Conservation (phyloP, 495 filamentous ascomycete species). For the Lasiosphaeris hirsuta region DNA sequence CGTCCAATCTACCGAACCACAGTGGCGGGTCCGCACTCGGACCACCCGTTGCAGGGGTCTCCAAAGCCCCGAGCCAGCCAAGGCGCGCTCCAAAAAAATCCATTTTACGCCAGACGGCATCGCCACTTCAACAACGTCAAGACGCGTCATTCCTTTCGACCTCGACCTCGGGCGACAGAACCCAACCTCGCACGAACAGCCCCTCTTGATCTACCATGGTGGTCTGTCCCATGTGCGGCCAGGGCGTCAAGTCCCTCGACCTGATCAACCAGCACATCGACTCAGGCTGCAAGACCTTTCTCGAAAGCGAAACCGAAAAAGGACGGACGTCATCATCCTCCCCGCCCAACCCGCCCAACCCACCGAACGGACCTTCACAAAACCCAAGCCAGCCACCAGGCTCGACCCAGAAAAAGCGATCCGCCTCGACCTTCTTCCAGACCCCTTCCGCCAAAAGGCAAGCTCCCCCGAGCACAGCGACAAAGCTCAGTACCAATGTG, state of each 20-base stretch:
- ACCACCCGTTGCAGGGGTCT: background rate
- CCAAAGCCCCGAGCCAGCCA: background rate
- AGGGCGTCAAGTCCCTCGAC: conserved; percentile 65
- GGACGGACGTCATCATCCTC: background rate
- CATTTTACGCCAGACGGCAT: background rate
- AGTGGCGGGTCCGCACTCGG: background rate
- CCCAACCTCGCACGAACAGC: too few relatives aligned
- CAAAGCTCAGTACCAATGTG: conserved; percentile 18
- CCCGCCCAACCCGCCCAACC: background rate
- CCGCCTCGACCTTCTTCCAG: conserved; percentile 74
- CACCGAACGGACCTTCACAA: background rate
- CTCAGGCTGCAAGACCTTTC: conserved; percentile 65
- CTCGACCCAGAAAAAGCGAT: conserved; percentile 18
- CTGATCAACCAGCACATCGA: conserved; percentile 89
- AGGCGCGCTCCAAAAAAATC: background rate
- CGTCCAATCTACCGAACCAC: background rate
- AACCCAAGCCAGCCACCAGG: conserved; percentile 2
- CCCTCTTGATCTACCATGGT: conserved; percentile 42
- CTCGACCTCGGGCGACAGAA: too few relatives aligned
- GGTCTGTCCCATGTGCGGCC: conserved; percentile 81
- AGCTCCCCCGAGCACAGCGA: conserved; percentile 23
- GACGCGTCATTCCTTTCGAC: too few relatives aligned
- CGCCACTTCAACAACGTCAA: too few relatives aligned
- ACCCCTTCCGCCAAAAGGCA: conserved; percentile 59
- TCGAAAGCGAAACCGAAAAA: conserved; percentile 31